Conservation (phyloP, 352 stramenopile genomes). For the Globisporangium yorkense region DNA sequence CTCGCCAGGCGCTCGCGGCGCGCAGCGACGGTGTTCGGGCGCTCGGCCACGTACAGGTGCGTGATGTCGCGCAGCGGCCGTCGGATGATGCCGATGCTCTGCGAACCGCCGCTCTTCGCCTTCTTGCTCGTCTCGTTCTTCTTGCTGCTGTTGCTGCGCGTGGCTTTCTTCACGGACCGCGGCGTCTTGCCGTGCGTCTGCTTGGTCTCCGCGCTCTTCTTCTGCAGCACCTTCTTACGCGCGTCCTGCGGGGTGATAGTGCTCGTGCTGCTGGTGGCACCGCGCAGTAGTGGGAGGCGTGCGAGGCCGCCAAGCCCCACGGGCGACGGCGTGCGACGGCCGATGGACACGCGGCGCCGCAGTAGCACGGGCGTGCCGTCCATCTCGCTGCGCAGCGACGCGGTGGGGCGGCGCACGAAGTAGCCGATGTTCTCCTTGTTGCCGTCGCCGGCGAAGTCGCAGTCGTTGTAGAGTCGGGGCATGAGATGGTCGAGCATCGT, state of each 20-base stretch:
- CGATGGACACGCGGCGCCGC: constrained; percentile 2
- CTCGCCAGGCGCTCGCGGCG: constrained; percentile 6
- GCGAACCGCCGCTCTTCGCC: constrained; percentile 3
- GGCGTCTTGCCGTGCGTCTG: neutral
- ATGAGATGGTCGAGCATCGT: constrained; percentile 37
- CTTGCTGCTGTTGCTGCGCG: constrained; percentile 6
- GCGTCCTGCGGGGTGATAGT: constrained; percentile 19
- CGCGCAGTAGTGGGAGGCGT: neutral
- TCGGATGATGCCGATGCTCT: constrained; percentile 23
- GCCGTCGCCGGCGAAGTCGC: constrained; percentile 32
- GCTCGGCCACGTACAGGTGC: constrained; percentile 51
- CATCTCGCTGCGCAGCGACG: constrained; percentile 8
- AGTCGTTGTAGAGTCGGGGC: constrained; percentile 35
- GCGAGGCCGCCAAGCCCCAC: constrained; percentile 1
- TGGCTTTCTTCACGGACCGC: constrained; percentile 1
- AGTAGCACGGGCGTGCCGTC: constrained; percentile 10
- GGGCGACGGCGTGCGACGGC: constrained; percentile 3
- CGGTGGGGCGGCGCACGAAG: constrained; percentile 28
- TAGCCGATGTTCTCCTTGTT: constrained; percentile 76
- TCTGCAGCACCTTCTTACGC: constrained; percentile 13
- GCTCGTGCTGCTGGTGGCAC: neutral
- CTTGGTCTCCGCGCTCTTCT: constrained; percentile 7
- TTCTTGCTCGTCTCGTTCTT: constrained; percentile 15
- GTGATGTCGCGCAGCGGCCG: constrained; percentile 61
- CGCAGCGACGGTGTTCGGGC: constrained; percentile 1